These are phyloP conservation scores for Pyrus betulifolia DNA, from an alignment of 306 rosid species.

Conservation along the genomic window DNA sequence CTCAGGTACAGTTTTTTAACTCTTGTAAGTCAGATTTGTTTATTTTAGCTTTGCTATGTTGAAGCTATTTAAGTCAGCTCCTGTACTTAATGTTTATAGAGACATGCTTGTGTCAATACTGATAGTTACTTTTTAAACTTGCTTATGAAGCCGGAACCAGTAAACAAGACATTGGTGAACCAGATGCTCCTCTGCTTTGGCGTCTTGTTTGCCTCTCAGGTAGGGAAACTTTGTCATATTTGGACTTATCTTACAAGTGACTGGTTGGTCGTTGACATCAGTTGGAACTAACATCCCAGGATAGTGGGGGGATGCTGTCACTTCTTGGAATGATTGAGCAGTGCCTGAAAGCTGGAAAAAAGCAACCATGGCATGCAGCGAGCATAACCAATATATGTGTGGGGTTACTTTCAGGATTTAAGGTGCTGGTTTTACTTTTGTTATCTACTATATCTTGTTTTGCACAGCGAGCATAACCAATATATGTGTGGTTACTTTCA, in stretches of 20 bases:
- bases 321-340: slow-evolving; percentile 84
- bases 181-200: slow-evolving; percentile 94
- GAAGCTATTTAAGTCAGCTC: not conserved
- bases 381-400: slow-evolving; percentile 87
- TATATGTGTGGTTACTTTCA: slow-evolving; percentile 82
- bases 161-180: slow-evolving; percentile 92
- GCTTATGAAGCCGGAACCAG: slow-evolving; percentile 85
- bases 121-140: slow-evolving; percentile 16
- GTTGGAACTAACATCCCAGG: slow-evolving; percentile 44
- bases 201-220: slow-evolving; percentile 91
- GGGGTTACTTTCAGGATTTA: slow-evolving; percentile 86
- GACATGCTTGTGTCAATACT: not conserved
- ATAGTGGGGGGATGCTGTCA: slow-evolving; percentile 75
- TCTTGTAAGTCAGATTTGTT: not conserved
- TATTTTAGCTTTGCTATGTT: not conserved
- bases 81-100: not conserved
- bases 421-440: slow-evolving; percentile 46
- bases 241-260: slow-evolving; percentile 13
- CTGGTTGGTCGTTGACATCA: slow-evolving; percentile 20
- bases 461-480: slow-evolving; percentile 65
- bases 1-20: slow-evolving; percentile 55
- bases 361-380: slow-evolving; percentile 76
- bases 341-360: slow-evolving; percentile 89
- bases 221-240: slow-evolving; percentile 22
- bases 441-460: not conserved